Conservation (phyloP, 257 asterid genomes). For the Scutellaria minor region DNA sequence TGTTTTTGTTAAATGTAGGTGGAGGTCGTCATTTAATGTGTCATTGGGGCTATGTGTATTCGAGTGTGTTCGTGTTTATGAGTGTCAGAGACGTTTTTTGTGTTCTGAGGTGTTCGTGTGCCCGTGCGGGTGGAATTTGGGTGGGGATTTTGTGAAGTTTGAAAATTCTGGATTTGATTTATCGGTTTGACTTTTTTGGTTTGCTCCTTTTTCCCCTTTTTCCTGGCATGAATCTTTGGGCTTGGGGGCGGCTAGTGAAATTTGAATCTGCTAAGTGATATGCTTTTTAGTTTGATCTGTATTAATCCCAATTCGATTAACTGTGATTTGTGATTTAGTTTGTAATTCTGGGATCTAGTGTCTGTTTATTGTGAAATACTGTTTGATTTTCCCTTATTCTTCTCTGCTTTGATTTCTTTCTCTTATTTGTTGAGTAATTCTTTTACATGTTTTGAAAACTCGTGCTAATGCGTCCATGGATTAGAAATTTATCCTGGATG, state of each 20-base stretch:
- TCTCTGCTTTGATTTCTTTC: not conserved
- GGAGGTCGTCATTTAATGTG: slow-evolving; percentile 40
- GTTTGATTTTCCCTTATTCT: slow-evolving; percentile 3
- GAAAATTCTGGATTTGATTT: slow-evolving; percentile 35
- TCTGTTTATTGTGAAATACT: slow-evolving; percentile 5
- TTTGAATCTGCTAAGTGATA: slow-evolving; percentile 21
- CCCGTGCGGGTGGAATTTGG: slow-evolving; percentile 33
- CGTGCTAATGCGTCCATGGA: slow-evolving; percentile 1
- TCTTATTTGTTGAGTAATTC: not conserved
- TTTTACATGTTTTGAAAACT: slow-evolving; percentile 2
- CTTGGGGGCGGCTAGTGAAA: slow-evolving; percentile 35
- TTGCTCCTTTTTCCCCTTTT: slow-evolving; percentile 26
- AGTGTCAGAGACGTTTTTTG: slow-evolving; percentile 14
- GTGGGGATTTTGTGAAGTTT: slow-evolving; percentile 28
- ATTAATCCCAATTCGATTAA: not conserved
- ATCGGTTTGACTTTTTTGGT: slow-evolving; percentile 36
- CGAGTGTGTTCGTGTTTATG: slow-evolving; percentile 24
- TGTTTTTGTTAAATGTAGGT: slow-evolving; percentile 27
- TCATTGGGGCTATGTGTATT: slow-evolving; percentile 17
- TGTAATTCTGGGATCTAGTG: slow-evolving; percentile 29
- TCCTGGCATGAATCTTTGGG: slow-evolving; percentile 29
- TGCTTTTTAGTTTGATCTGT: slow-evolving; percentile 25
- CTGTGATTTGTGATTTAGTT: not conserved
- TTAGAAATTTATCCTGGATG: slow-evolving; percentile 12
- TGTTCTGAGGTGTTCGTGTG: slow-evolving; percentile 25